Percentiles rank a stretch among this genome's conserved stretches.
These are phyloP conservation scores for Solanum raphanifolium DNA, from an alignment of 257 asterid species.

Conservation along the genomic window DNA sequence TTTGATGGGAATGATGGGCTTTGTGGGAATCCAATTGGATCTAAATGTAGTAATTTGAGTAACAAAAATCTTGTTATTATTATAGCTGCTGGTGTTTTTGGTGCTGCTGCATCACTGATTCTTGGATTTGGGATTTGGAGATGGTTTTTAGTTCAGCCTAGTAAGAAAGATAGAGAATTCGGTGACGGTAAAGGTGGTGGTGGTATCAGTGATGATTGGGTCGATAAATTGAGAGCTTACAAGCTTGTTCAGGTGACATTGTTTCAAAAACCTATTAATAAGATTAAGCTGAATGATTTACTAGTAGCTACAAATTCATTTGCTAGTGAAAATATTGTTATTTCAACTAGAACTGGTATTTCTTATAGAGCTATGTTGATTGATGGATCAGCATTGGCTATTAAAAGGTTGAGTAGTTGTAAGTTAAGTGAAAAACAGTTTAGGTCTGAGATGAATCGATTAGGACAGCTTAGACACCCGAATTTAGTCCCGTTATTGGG, in stretches of 20 bases:
- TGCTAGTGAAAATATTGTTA: conserved; percentile 21
- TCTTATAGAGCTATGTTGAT: conserved; percentile 47
- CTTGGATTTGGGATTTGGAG: conserved; percentile 54
- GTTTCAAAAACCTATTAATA: conserved; percentile 54
- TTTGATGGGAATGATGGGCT: conserved; percentile 36
- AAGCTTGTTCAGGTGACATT: conserved; percentile 47
- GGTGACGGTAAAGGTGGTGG: conserved; percentile 20
- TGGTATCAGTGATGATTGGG: conserved; percentile 17
- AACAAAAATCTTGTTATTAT: conserved; percentile 28
- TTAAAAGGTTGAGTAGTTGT: conserved; percentile 42
- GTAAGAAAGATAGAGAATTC: conserved; percentile 17
- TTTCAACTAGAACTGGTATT: conserved; percentile 40
- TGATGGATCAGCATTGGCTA: conserved; percentile 53
- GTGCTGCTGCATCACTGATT: conserved; percentile 38
- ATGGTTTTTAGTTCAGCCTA: conserved; percentile 28
- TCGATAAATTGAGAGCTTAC: conserved; percentile 29
- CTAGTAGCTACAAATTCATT: conserved; percentile 38
- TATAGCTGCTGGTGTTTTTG: conserved; percentile 43
- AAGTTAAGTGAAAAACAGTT: conserved; percentile 46
- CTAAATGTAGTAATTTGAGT: conserved; percentile 36
- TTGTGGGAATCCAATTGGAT: conserved; percentile 30
- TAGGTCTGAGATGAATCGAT: conserved; percentile 47
- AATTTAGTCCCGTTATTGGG: conserved; percentile 60
- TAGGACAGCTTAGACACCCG: conserved; percentile 66
- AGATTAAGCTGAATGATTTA: conserved; percentile 48